These are phyloP conservation scores for Neotropicomus parvogracilis DNA, from an alignment of 1,284 basidiomycete species.

Conservation along the genomic window DNA sequence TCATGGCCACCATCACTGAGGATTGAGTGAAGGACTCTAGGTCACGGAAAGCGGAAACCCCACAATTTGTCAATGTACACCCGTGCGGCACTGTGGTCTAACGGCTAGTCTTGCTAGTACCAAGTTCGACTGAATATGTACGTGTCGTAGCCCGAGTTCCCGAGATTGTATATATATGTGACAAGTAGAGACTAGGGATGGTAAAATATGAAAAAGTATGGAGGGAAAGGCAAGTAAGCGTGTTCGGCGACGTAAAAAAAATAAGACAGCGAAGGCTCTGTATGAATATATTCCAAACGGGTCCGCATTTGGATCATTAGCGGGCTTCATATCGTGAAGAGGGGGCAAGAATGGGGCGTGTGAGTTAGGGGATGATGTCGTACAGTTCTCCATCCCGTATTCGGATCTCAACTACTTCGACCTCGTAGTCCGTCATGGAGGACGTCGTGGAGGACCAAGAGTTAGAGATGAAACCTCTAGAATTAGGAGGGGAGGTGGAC, in stretches of 20 bases:
- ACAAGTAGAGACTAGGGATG: background rate
- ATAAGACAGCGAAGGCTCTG: slow-evolving; percentile 4
- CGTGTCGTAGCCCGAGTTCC: slow-evolving; percentile 4
- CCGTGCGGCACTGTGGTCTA: slow-evolving; percentile 20
- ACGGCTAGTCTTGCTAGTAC: slow-evolving; percentile 3
- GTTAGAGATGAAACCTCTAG: slow-evolving; percentile 60
- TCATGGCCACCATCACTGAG: slow-evolving; percentile 44
- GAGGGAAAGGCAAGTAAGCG: slow-evolving; percentile 7
- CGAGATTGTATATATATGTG: slow-evolving; percentile 9
- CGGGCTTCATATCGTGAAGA: slow-evolving; percentile 6
- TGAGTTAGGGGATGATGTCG: slow-evolving; percentile 63
- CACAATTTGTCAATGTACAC: slow-evolving; percentile 21
- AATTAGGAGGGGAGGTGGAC: slow-evolving; percentile 73
- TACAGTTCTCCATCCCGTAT: slow-evolving; percentile 72
- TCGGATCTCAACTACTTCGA: slow-evolving; percentile 81
- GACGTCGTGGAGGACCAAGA: slow-evolving; percentile 65
- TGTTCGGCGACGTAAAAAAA: slow-evolving; percentile 7
- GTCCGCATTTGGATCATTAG: slow-evolving; percentile 14
- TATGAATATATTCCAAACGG: slow-evolving; percentile 16
- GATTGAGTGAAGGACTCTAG: slow-evolving; percentile 17
- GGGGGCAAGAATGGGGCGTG: background rate
- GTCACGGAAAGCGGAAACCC: background rate
- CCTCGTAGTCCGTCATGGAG: slow-evolving; percentile 64
- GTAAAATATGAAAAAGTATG: background rate
- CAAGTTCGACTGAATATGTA: slow-evolving; percentile 12